Conservation (phyloP, 1,284 basidiomycete species). For the Neonothopanus nambi region DNA sequence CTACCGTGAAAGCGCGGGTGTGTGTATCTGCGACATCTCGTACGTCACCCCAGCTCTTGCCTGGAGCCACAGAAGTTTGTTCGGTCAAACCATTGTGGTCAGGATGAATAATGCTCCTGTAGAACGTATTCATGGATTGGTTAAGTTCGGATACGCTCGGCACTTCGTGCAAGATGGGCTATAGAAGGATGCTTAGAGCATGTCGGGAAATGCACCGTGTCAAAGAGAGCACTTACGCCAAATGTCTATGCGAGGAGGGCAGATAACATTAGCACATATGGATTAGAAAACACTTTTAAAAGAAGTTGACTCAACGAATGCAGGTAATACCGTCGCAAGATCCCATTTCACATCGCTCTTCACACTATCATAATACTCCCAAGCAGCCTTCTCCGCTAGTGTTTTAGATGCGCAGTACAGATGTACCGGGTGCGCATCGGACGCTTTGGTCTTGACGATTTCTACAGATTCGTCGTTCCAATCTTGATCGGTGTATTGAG, state of each 20-base stretch:
- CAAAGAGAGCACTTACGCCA: too few relatives aligned
- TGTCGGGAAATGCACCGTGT: too few relatives aligned
- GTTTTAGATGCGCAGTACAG: conserved; percentile 68
- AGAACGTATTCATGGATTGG: conserved; percentile 27
- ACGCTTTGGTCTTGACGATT: conserved; percentile 53
- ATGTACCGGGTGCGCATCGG: conserved; percentile 37
- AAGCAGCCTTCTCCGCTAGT: conserved; percentile 61
- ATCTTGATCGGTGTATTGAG: conserved; percentile 43
- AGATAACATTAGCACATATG: too few relatives aligned
- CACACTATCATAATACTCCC: conserved; percentile 1
- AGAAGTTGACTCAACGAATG: background rate
- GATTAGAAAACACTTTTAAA: too few relatives aligned
- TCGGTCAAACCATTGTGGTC: conserved; percentile 15
- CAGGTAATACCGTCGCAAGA: conserved; percentile 10
- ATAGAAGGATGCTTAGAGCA: background rate
- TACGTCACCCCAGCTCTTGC: conserved; percentile 51
- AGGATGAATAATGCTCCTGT: conserved; percentile 20
- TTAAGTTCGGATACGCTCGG: conserved; percentile 24
- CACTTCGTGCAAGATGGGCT: conserved; percentile 32
- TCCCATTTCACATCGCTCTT: conserved; percentile 21
- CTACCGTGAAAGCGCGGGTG: conserved; percentile 44
- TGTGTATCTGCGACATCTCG: conserved; percentile 58
- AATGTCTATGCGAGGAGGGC: too few relatives aligned
- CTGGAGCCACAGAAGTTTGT: conserved; percentile 8
- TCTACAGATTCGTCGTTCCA: conserved; percentile 66